Percentiles rank a stretch among this genome's conserved stretches.
Conservation (phyloP, 208 protist genomes). For the Leishmania lainsoni region DNA sequence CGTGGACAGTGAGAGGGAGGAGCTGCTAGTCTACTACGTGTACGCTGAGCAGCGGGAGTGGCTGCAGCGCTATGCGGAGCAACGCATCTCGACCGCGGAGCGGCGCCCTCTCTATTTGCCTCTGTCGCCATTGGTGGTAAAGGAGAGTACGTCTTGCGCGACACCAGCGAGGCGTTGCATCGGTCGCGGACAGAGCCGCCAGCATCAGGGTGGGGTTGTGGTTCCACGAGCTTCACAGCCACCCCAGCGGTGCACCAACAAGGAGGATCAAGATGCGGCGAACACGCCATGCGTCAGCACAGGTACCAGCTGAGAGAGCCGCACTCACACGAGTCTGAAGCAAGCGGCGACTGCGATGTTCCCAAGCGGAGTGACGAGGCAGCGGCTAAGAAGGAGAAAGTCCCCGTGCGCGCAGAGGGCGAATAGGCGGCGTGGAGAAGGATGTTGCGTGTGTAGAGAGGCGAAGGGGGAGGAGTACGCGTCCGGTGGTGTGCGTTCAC, state of each 20-base stretch:
- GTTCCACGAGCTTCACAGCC: background rate
- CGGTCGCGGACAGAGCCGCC: background rate
- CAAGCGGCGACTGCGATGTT: background rate
- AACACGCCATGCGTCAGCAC: background rate
- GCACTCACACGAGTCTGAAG: background rate
- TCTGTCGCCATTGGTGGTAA: slow-evolving; percentile 32
- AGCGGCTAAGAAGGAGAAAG: background rate
- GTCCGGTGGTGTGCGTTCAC: background rate
- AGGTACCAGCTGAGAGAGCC: background rate
- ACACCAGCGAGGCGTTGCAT: background rate
- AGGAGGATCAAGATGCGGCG: background rate
- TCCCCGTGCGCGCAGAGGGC: background rate
- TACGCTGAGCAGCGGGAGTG: slow-evolving; percentile 62
- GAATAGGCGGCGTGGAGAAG: background rate
- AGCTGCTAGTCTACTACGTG: slow-evolving; percentile 60
- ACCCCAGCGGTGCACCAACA: background rate
- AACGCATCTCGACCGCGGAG: slow-evolving; percentile 5
- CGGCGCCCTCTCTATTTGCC: slow-evolving; percentile 27
- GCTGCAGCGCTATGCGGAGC: slow-evolving; percentile 38
- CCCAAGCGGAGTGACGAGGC: background rate
- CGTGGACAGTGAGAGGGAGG: slow-evolving; percentile 29
- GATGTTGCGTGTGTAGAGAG: background rate
- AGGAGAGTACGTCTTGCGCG: slow-evolving; percentile 12
- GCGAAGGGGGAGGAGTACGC: background rate
- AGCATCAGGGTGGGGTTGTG: background rate